These are phyloP conservation scores for Huiozyma naganishii DNA, from an alignment of 805 yeast genomes.

Conservation along the genomic window DNA sequence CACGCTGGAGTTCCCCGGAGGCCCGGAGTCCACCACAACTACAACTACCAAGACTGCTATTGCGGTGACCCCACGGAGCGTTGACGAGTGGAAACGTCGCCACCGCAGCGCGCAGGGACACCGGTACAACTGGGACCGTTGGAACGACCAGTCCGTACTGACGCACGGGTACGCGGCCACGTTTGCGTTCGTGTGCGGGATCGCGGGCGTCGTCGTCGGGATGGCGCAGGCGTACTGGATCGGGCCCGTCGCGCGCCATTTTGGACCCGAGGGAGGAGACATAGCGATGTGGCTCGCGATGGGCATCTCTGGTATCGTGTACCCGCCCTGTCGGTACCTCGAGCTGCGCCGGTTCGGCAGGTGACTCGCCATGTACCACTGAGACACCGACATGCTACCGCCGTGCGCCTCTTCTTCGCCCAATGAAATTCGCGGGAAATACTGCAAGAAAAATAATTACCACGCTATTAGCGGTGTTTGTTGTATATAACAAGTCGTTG, in stretches of 20 bases:
- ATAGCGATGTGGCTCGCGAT: conserved; percentile 71
- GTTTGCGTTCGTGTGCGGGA: conserved; percentile 54
- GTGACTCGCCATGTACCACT: conserved; percentile 7
- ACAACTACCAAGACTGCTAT: neutral
- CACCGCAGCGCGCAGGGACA: conserved; percentile 12
- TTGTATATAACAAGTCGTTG: neutral
- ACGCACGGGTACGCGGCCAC: conserved; percentile 69
- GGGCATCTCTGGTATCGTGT: conserved; percentile 56
- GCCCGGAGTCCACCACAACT: neutral
- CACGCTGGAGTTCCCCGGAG: conserved; percentile 33
- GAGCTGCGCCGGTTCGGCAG: conserved; percentile 52
- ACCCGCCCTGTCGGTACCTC: conserved; percentile 52
- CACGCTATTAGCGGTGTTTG: neutral
- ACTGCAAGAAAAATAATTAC: conserved; percentile 6
- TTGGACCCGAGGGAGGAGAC: conserved; percentile 69
- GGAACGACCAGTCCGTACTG: conserved; percentile 52
- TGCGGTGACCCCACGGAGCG: neutral
- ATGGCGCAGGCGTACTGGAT: conserved; percentile 81
- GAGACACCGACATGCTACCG: too few relatives aligned
- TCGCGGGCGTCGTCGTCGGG: conserved; percentile 74
- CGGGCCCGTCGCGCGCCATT: conserved; percentile 57
- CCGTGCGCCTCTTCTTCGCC: conserved; percentile 1
- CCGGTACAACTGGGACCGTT: conserved; percentile 60
- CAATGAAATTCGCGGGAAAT: neutral
- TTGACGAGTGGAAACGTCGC: neutral